Evolutionary conservation across 768 basidiomycete genomes (phyloP).

Genomic region (Collybiopsis luxurians): DNA sequence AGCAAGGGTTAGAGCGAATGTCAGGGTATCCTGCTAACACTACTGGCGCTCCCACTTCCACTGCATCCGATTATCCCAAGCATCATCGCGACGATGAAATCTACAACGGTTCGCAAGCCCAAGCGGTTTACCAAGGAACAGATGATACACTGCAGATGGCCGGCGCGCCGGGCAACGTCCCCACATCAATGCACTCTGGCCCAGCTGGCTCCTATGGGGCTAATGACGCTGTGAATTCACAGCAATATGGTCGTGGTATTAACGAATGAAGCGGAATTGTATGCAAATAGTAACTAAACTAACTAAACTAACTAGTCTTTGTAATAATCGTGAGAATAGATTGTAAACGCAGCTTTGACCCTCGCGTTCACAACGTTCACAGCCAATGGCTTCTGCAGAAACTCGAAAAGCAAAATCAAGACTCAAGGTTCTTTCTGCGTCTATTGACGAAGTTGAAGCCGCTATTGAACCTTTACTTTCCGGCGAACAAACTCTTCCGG

Average conservation of each 20-base stretch:
- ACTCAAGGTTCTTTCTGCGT: conserved; percentile 47
- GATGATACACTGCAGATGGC: no score
- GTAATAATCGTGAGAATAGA: not conserved
- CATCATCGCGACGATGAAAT: conserved; percentile 6
- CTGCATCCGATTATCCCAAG: not conserved
- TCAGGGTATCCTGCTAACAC: not conserved
- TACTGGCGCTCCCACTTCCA: not conserved
- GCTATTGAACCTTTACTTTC: conserved; percentile 65
- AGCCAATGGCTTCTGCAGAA: conserved; percentile 21
- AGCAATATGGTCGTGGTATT: no score
- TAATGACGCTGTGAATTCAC: no score
- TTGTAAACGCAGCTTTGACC: not conserved
- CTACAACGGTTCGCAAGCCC: not conserved
- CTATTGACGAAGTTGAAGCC: conserved; percentile 69
- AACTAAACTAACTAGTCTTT: no score
- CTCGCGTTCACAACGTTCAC: not conserved
- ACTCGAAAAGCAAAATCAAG: conserved; percentile 44
- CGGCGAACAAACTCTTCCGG: conserved; percentile 52
- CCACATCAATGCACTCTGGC: no score
- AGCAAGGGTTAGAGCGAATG: not conserved
- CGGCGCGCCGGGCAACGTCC: no score
- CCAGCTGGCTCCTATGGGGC: no score
- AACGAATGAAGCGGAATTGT: no score
- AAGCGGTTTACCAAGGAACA: no score
- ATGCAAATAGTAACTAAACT: no score